Percentiles rank a stretch among this genome's conserved stretches.
phyloP scores from a whole-genome alignment of 2,329 filamentous ascomycete genomes.

The Penicillium griseofulvum region DNA sequence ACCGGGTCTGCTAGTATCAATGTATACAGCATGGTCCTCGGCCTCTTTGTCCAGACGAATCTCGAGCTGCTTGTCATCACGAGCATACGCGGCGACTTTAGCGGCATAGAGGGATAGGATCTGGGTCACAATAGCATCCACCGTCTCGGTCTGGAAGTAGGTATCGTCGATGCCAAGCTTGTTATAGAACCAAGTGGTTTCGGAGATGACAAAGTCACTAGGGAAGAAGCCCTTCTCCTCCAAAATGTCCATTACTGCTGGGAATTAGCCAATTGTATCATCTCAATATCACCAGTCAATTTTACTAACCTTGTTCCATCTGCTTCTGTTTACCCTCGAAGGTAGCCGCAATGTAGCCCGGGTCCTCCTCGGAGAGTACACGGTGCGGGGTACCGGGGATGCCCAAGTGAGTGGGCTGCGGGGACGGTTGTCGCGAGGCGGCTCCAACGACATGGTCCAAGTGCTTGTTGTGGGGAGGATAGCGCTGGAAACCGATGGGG shows the following conservation, averaged over 20 bases:
- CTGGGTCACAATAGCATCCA: conserved; percentile 84
- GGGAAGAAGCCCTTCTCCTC: conserved; percentile 83
- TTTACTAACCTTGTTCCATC: conserved; percentile 69
- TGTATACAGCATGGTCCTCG: conserved; percentile 92
- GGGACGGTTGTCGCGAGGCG: conserved; percentile 69
- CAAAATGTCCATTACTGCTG: conserved; percentile 74
- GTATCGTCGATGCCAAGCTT: conserved; percentile 97
- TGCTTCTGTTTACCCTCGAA: conserved; percentile 92
- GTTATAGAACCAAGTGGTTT: conserved; percentile 96
- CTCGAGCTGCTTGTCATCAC: conserved; percentile 90
- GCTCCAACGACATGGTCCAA: conserved; percentile 55
- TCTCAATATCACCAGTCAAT: neutral
- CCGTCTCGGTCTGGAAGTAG: conserved; percentile 89
- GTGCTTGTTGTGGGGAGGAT: conserved; percentile 54
- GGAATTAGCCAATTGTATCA: neutral
- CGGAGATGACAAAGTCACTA: conserved; percentile 72
- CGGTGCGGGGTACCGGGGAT: conserved; percentile 69
- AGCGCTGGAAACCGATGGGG: conserved; percentile 44
- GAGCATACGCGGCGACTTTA: conserved; percentile 89
- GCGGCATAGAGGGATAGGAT: conserved; percentile 96
- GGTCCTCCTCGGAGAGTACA: conserved; percentile 79
- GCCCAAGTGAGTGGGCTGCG: conserved; percentile 81
- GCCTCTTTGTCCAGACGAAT: conserved; percentile 96
- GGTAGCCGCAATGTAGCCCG: conserved; percentile 90
- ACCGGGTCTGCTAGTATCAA: conserved; percentile 92